Conservation (phyloP, 768 basidiomycete genomes). For the Leccinum fibrillosum region DNA sequence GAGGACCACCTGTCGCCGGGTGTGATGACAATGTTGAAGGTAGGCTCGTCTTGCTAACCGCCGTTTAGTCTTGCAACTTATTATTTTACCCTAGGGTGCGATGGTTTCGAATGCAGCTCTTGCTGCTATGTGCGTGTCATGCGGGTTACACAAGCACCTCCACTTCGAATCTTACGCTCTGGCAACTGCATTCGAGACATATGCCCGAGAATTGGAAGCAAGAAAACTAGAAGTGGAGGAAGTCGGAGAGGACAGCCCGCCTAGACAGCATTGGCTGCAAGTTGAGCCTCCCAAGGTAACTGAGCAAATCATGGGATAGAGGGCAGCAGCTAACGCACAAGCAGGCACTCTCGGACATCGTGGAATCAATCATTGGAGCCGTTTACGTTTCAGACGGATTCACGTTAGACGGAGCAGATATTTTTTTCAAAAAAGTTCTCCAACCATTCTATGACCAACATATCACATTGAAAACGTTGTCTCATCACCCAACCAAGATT, state of each 20-base stretch:
- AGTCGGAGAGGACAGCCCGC: conserved; percentile 44
- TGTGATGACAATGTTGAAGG: conserved; percentile 78
- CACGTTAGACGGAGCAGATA: conserved; percentile 55
- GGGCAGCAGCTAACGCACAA: conserved; percentile 3
- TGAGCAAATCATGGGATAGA: not conserved
- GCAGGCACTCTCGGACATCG: conserved; percentile 75
- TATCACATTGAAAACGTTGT: conserved; percentile 67
- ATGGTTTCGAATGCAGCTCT: conserved; percentile 84
- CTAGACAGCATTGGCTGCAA: conserved; percentile 77
- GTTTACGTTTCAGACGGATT: conserved; percentile 76
- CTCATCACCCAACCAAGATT: conserved; percentile 74
- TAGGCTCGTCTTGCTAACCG: conserved; percentile 16
- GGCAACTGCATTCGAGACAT: conserved; percentile 48
- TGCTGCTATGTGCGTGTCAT: conserved; percentile 70
- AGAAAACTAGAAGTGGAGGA: conserved; percentile 51
- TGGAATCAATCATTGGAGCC: conserved; percentile 79
- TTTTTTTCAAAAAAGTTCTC: conserved; percentile 63
- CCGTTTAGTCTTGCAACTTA: not conserved
- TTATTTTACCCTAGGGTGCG: conserved; percentile 50
- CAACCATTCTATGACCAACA: conserved; percentile 79
- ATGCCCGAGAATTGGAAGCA: conserved; percentile 45
- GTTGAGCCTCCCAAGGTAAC: conserved; percentile 74
- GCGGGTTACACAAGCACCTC: conserved; percentile 62
- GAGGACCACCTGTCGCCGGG: conserved; percentile 68
- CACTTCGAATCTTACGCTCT: conserved; percentile 55